Base-by-base conservation (phyloP, 495 filamentous ascomycete species). In the Venustampulla echinocandica region DNA sequence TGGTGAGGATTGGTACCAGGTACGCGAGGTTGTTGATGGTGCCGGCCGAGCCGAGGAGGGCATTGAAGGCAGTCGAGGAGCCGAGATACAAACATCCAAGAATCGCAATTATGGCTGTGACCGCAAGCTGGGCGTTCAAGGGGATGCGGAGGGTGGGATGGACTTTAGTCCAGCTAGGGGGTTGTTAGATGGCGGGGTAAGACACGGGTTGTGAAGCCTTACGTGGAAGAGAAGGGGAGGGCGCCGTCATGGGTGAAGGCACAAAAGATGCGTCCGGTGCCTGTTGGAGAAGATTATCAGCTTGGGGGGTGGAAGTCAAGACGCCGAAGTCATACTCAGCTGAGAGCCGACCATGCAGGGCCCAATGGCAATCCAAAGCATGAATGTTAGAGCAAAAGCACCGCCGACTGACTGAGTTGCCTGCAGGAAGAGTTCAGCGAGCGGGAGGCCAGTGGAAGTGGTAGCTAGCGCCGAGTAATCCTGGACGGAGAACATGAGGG, bases 51-150 rank as follows among this genome's bases (percentile, higher is more conserved):
- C 38, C 38, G 14, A 42, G 38, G 18, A 42, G 38, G 9, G 38
- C 38, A 35, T 75, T 73, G 54, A 82, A 70, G 1, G 76, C 77
- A 3, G 69, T 65, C 5, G 63, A 50, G 0, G 73, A 77, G 14
- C 75, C 77, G 44, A 83, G 69, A 49, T 79, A 77, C 54, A 83
- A 75, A 21, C 78, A 58, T 0, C 76, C 76, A 0, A 82, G 62
- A 20, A 77, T 52, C 41, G 71, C 64, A n/a, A 76, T 68, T 33
- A 73, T 63, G 27, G 58, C 49, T 48, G 68, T 64, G 3, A 66
- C 69, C 20, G 72, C 49, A 9, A 70, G 42, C 25, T 78, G 64
- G 0, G 79, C 64, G 47, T 75, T 73, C 34, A 77, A 56, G 2
- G 79, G 77, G 21, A 83, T 68, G 32, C 70, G 66, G 41, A 58